Base-by-base conservation (phyloP, 495 filamentous ascomycete genomes). In the Neohortaea acidophila region DNA sequence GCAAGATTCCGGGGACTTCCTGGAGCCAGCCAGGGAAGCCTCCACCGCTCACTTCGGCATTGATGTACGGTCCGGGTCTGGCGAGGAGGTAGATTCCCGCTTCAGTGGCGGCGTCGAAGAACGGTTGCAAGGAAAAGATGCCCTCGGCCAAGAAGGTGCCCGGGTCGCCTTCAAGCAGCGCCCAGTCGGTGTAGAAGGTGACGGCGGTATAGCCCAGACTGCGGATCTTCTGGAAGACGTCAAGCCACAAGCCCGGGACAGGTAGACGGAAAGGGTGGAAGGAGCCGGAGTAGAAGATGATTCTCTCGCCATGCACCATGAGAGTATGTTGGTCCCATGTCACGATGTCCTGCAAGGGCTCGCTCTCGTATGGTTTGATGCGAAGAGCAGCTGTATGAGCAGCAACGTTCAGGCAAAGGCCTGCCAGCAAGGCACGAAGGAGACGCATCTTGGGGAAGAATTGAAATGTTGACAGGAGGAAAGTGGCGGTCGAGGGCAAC, bases 151-250 rank as follows among this genome's bases (percentile, higher is more conserved):
- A 58, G 49, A 81, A 84, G 12, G 70, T 59, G 0, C 77, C 81
- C 1, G 65, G 75, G 40, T 78, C 71, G 21, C 79, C 80, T 56
- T 87, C 81, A 1, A 82, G 51, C n/a, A 85, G 57, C n/a, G 76
- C 77, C 81, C 81, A 87, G 46, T 84, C 66, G 12, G 72, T 58
- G 49, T 84, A 83, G 56, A 85, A 80, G 0, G 74, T 80, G 12
- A 82, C 74, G n/a, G 66, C 62, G 43, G 78, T 84, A 58, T 81
- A 83, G 1, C 81, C 81, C 0, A 82, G 52, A 19, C 79, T 77
- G 55, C 75, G 82, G 57, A 83, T 68, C 56, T 89, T 89, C 48
- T 84, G 73, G 49, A 89, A 74, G 21, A 86, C 53, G 51, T 86
- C 82, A 28, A 77, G 64, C 66, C 70, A 84, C 3, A 86, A 62